phyloP scores from a whole-genome alignment of 305 asterid species.

The Coffea humblotiana region DNA sequence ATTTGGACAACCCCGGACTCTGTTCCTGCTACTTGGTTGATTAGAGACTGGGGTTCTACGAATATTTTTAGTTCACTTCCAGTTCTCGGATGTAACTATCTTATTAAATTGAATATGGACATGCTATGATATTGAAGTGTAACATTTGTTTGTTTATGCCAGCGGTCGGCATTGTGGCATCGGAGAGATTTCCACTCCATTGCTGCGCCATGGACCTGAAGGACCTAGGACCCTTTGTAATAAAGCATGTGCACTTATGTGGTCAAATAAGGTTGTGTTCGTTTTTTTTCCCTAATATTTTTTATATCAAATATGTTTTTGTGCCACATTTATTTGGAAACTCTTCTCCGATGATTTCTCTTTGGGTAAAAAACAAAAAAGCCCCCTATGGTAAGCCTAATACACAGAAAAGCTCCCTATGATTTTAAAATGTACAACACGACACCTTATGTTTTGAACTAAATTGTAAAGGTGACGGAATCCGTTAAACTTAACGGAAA shows the following conservation, averaged over 20 bases:
- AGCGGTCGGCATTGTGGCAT: constrained; percentile 78
- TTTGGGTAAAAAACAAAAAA: too few species aligned
- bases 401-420: too few species aligned
- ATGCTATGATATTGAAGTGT: constrained; percentile 1
- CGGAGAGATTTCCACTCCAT: constrained; percentile 66
- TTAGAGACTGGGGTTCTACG: neutral
- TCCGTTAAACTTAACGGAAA: too few species aligned
- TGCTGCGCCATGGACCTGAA: constrained; percentile 87
- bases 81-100: neutral
- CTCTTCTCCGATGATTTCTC: neutral
- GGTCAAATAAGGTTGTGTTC: constrained; percentile 73
- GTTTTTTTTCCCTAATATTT: neutral
- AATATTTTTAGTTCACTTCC: neutral
- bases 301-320: neutral
- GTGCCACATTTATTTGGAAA: neutral
- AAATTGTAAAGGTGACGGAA: too few species aligned
- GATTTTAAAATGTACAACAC: too few species aligned
- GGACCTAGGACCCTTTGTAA: constrained; percentile 87
- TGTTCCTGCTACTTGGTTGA: neutral
- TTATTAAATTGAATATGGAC: constrained; percentile 4
- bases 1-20: neutral
- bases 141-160: constrained; percentile 16
- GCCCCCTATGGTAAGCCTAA: too few species aligned
- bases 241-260: constrained; percentile 89
- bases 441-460: too few species aligned